Percentiles rank a stretch among this genome's conserved stretches.
Conservation (phyloP, 768 basidiomycete species). For the Panaeolus papilionaceus region DNA sequence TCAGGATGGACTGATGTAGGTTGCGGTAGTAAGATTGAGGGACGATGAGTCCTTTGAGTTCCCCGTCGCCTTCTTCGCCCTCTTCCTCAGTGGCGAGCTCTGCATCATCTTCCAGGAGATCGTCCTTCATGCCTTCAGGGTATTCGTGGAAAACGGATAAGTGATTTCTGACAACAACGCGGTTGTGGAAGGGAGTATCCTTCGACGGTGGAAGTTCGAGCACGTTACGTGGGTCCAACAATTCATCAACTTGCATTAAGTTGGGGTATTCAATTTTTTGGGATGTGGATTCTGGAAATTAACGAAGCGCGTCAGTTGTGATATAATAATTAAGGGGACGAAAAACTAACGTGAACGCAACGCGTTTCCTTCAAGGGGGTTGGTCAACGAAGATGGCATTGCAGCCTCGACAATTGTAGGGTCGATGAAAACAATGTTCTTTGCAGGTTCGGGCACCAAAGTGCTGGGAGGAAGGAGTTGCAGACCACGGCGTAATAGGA, state of each 20-base stretch:
- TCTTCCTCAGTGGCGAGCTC: slow-evolving; percentile 35
- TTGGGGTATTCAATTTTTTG: slow-evolving; percentile 48
- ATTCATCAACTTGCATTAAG: slow-evolving; percentile 65
- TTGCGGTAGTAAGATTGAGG: slow-evolving; percentile 29
- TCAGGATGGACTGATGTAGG: slow-evolving; percentile 49
- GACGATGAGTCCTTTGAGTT: slow-evolving; percentile 29
- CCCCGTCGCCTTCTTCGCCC: slow-evolving; percentile 31
- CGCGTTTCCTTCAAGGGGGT: slow-evolving; percentile 14
- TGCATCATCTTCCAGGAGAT: slow-evolving; percentile 35
- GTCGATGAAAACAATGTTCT: slow-evolving; percentile 23
- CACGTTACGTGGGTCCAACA: slow-evolving; percentile 66
- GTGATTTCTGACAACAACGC: slow-evolving; percentile 73
- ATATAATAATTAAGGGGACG: slow-evolving; percentile 7
- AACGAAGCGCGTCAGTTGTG: neutral
- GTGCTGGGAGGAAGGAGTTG: slow-evolving; percentile 26
- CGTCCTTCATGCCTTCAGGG: slow-evolving; percentile 37
- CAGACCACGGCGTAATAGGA: slow-evolving; percentile 29
- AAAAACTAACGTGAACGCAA: neutral
- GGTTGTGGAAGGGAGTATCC: slow-evolving; percentile 61
- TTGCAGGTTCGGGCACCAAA: slow-evolving; percentile 12
- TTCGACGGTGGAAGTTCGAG: slow-evolving; percentile 58
- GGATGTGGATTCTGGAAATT: slow-evolving; percentile 18
- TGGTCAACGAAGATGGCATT: slow-evolving; percentile 11
- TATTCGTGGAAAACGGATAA: slow-evolving; percentile 66
- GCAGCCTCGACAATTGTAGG: slow-evolving; percentile 19